Conservation (phyloP, 768 basidiomycete species). For the Boletus tomentosulus region DNA sequence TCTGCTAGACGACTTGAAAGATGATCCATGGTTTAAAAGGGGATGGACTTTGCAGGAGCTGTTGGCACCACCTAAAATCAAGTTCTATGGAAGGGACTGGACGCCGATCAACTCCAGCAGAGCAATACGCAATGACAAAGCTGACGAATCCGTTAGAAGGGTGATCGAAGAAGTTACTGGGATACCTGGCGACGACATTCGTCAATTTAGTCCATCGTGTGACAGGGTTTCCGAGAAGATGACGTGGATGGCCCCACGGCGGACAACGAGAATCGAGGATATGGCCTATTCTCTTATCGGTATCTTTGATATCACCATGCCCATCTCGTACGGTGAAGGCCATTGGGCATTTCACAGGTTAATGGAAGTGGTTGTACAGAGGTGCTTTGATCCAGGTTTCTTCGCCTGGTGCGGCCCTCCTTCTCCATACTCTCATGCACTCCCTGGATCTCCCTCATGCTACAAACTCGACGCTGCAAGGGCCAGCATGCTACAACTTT, state of each 20-base stretch:
- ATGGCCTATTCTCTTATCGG: constrained; percentile 4
- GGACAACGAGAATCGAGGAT: constrained; percentile 1
- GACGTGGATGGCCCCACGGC: constrained; percentile 2
- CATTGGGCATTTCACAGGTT: background rate
- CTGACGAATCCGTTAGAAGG: background rate
- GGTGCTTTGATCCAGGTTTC: constrained; percentile 1
- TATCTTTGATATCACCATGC: constrained; percentile 4
- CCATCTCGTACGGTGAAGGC: constrained; percentile 3
- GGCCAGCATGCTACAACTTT: background rate
- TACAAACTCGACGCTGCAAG: background rate
- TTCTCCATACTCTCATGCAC: background rate
- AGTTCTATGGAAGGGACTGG: constrained; percentile 3
- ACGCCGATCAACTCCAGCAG: background rate
- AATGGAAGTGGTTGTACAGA: background rate
- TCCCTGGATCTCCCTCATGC: background rate
- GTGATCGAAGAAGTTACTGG: background rate
- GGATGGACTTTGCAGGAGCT: constrained; percentile 6
- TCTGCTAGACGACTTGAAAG: background rate
- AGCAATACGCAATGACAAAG: constrained; percentile 1
- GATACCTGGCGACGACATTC: background rate
- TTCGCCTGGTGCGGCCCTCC: constrained; percentile 1
- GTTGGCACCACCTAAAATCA: background rate
- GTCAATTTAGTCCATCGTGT: background rate
- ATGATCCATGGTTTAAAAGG: constrained; percentile 4
- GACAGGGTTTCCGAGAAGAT: constrained; percentile 4